Evolutionary conservation across 106 monocot species (phyloP), one percentile per base, ranked within the genome.

Genomic region (Agapanthus africanus): DNA sequence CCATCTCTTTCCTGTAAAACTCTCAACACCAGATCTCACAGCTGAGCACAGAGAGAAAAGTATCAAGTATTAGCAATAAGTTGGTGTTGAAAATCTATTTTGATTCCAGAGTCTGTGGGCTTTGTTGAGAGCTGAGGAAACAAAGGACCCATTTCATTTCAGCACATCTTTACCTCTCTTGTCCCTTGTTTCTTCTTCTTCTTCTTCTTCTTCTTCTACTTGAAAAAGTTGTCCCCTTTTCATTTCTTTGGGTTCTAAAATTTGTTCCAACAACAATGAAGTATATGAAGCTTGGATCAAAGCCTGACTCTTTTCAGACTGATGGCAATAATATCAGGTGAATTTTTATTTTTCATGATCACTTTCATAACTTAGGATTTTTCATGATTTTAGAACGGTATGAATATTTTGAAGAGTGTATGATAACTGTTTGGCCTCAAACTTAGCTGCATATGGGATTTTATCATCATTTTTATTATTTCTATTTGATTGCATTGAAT

Each of bases 211-310:
- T 31, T 59, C 31, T 31, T 28, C 31, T 59, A 8, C 25, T 0
- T 11, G 57, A 22, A 27, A 59, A 31, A 10, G 4, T 10, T 8
- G 57, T 27, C 14, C 46, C 46, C 19, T 47, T 15, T 47, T 47
- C 19, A 15, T 13, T 47, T 13, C 27, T 11, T 26, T 27, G 1
- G 57, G 35, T 3, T 62, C 10, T 25, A 42, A 42, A 66, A 41
- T 66, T 65, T 27, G 66, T 39, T 34, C 65, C 39, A 47, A 74
- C 39, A 47, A 74, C 67, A 50, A 93, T 93, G 93, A 93, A 93
- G 93, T 90, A 90, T 70, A 93, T 93, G 93, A 93, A 93, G 68
- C 90, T 93, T 82, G 93, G 93, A 66, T 93, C 90, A 1, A 93
- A 93, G 69, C 90, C 93, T 4, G 93, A 93, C 61, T 73, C 68